Conservation (phyloP, 495 filamentous ascomycete genomes). For the Pseudomonodictys pantanalensis region DNA sequence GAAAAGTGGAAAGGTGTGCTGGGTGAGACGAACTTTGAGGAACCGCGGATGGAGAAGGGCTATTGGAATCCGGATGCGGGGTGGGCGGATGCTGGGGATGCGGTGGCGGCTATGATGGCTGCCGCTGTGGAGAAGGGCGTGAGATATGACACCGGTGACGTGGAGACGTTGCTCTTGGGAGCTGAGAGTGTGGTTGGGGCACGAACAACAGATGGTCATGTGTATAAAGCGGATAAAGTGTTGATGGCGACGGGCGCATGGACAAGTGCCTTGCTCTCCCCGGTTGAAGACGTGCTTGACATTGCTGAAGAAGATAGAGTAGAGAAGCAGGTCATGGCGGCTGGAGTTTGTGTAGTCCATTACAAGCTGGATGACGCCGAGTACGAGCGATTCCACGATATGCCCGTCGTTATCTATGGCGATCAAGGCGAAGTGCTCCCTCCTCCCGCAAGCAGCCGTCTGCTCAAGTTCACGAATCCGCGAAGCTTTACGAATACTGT, state of each 20-base stretch:
- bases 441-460: conserved; percentile 36
- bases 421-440: conserved; percentile 43
- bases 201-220: conserved; percentile 25
- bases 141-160: conserved; percentile 40
- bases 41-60: conserved; percentile 5
- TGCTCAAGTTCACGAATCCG: conserved; percentile 45
- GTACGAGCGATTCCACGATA: conserved; percentile 31
- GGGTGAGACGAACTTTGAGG: conserved; percentile 32
- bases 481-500: conserved; percentile 39
- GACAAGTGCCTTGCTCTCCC: conserved; percentile 38
- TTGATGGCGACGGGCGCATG: conserved; percentile 33
- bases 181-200: conserved; percentile 32
- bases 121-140: conserved; percentile 40
- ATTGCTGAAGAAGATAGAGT: conserved; percentile 35
- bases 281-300: conserved; percentile 38
- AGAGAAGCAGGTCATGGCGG: conserved; percentile 43
- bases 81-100: conserved; percentile 44
- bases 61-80: conserved; percentile 46
- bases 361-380: conserved; percentile 41
- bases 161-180: conserved; percentile 32
- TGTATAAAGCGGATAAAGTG: conserved; percentile 29
- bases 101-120: conserved; percentile 39
- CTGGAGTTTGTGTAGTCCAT: conserved; percentile 44
- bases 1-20: conserved; percentile 37
- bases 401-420: conserved; percentile 46